These are phyloP conservation scores for Botrytis fabae DNA, from an alignment of 2,329 filamentous ascomycete species.

Conservation along the genomic window DNA sequence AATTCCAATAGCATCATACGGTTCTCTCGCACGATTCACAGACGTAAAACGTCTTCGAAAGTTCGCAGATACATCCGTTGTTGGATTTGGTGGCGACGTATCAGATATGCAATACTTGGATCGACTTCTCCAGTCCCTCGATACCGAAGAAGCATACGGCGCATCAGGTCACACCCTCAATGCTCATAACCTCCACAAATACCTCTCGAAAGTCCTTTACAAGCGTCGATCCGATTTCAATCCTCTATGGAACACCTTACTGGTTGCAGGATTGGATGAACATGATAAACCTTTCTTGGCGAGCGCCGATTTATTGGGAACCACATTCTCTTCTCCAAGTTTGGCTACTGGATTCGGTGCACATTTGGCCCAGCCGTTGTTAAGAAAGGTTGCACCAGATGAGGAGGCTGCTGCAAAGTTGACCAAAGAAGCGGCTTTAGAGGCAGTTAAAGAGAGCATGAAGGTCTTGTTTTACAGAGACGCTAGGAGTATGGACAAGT, in stretches of 20 bases:
- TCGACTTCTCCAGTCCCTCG: conserved; percentile 82
- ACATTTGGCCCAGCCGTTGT: conserved; percentile 88
- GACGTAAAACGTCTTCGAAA: conserved; percentile 92
- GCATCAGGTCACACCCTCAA: conserved; percentile 61
- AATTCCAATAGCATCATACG: conserved; percentile 76
- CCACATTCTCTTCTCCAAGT: conserved; percentile 83
- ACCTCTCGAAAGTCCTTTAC: conserved; percentile 95
- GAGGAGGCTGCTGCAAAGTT: conserved; percentile 74
- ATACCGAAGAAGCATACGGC: conserved; percentile 83
- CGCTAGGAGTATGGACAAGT: conserved; percentile 85
- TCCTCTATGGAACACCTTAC: conserved; percentile 93
- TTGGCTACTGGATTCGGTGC: conserved; percentile 92
- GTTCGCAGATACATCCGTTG: conserved; percentile 79
- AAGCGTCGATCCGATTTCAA: conserved; percentile 93
- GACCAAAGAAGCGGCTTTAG: conserved; percentile 74
- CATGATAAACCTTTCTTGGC: conserved; percentile 83
- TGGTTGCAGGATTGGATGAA: conserved; percentile 86
- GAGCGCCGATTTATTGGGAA: conserved; percentile 87
- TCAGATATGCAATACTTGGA: conserved; percentile 99
- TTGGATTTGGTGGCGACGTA: conserved; percentile 95
- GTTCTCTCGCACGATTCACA: conserved; percentile 93
- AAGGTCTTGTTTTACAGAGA: conserved; percentile 98
- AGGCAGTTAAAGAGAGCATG: conserved; percentile 88
- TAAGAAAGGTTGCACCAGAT: conserved; percentile 80
- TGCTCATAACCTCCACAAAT: conserved; percentile 94